These are phyloP conservation scores for Candida patagonica DNA, from an alignment of 805 yeast species.

Conservation along the genomic window DNA sequence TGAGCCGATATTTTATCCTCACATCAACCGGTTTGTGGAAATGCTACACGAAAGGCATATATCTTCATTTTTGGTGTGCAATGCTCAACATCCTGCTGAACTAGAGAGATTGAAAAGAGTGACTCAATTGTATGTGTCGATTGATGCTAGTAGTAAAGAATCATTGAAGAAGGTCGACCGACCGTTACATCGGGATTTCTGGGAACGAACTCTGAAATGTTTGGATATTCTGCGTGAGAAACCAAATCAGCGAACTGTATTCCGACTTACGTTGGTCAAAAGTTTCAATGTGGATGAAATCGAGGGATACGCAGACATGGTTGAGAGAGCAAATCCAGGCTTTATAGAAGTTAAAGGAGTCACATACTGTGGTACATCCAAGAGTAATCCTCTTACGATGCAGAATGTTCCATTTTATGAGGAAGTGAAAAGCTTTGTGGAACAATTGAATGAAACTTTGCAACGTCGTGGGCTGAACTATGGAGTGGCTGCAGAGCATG, in stretches of 20 bases:
- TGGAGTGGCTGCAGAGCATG: constrained; percentile 89
- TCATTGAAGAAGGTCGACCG: constrained; percentile 78
- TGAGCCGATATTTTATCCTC: constrained; percentile 89
- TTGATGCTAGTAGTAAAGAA: constrained; percentile 83
- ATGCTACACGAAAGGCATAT: constrained; percentile 74
- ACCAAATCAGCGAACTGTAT: constrained; percentile 76
- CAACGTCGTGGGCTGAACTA: constrained; percentile 59
- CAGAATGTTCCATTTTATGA: constrained; percentile 91
- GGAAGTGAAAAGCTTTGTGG: constrained; percentile 74
- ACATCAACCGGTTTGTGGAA: constrained; percentile 73
- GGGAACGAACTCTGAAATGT: constrained; percentile 81
- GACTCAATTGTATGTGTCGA: constrained; percentile 85
- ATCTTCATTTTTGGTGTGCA: constrained; percentile 84
- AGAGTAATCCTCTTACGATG: constrained; percentile 88
- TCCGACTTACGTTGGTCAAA: constrained; percentile 81
- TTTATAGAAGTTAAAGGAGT: constrained; percentile 92
- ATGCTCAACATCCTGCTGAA: constrained; percentile 92
- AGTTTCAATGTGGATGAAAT: constrained; percentile 84
- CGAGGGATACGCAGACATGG: constrained; percentile 78
- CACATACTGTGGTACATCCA: constrained; percentile 88
- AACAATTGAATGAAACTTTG: constrained; percentile 50
- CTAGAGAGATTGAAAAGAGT: constrained; percentile 60
- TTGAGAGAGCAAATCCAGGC: constrained; percentile 71
- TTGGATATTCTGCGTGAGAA: constrained; percentile 73
- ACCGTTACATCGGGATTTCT: constrained; percentile 81